phyloP scores from a whole-genome alignment of 371 early-diverging fungal genomes.

The Blastocladiella emersonii region DNA sequence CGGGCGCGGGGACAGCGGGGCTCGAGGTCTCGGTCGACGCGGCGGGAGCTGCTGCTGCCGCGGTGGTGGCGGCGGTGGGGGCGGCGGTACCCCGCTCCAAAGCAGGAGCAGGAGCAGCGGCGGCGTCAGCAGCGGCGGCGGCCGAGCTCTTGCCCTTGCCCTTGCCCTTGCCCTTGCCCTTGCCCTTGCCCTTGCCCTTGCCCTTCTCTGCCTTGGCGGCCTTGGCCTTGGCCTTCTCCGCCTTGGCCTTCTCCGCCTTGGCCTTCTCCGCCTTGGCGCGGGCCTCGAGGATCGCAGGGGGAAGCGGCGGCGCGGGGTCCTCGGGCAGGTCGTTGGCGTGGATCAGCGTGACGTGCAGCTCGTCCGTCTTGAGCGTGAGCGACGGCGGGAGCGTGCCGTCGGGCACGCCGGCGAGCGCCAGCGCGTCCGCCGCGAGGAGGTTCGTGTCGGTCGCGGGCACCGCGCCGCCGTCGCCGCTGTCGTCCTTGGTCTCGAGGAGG shows the following conservation, averaged over 20 bases:
- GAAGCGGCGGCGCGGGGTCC: too few species aligned
- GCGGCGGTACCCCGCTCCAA: too few species aligned
- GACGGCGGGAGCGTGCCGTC: neutral
- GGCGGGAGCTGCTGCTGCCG: neutral
- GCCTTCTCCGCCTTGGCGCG: neutral
- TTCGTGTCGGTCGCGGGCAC: too few species aligned
- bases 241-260: neutral
- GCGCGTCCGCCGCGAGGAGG: too few species aligned
- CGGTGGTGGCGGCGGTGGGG: neutral
- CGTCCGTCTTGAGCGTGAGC: neutral
- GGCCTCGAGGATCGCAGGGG: neutral
- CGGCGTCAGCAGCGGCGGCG: too few species aligned
- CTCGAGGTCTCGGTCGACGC: too few species aligned
- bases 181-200: neutral
- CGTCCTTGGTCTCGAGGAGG: too few species aligned
- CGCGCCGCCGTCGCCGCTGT: too few species aligned
- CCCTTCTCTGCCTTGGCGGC: neutral
- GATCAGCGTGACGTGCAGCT: neutral
- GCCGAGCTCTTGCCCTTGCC: too few species aligned
- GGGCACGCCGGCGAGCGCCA: conserved; percentile 16
- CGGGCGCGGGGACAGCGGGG: neutral
- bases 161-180: too few species aligned
- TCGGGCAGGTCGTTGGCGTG: neutral
- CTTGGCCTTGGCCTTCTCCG: neutral
- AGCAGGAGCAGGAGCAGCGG: too few species aligned